Evolutionary conservation across 1,139 yeast genomes (phyloP), one percentile per base, ranked within the genome.

Genomic region (Pichia norvegensis): DNA sequence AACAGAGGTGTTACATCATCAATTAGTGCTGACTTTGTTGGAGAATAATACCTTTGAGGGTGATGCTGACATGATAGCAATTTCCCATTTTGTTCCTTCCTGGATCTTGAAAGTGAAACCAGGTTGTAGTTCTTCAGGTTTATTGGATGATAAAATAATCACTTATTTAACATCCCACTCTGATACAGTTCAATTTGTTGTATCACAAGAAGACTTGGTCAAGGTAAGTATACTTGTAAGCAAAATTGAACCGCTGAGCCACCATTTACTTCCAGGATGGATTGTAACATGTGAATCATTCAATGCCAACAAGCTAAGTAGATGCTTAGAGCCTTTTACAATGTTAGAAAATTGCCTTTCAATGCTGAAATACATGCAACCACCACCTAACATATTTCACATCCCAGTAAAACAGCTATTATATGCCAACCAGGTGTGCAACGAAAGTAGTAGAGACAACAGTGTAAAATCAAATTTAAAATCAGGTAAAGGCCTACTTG

Each of bases 221-320:
- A 10, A 27, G 5, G 31, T 27, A 13, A 3, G 31, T 13, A 27
- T 13, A 2, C 31, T 27, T 27, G 31, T 27, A 10, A 27, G 6
- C 14, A 27, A 10, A 6, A 16, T 27, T 4, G 9, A 27, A 27
- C 13, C 33, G 13, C 9, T 17, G 17, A 36, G 31, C 14, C 47
- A 45, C 20, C 47, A 45, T 29, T 27, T 45, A 3, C 29, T 45
- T 4, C 47, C 47, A 2, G 47, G 47, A 7, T 7, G 23, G 29
- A 4, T 14, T 14, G 9, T 14, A n/a, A 31, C 14, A 8, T 17
- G 23, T 13, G 31, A 38, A 11, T 20, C 27, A 4, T 14, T 11
- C 29, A 17, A 13, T 39, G 37, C 8, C 25, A 35, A 16, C 31
- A 22, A 27, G 1, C 11, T 27, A 13, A 13, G 31, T 11, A 13